Evolutionary conservation across 805 yeast genomes (phyloP).

Genomic region (Lipomyces spencermartinsiae): DNA sequence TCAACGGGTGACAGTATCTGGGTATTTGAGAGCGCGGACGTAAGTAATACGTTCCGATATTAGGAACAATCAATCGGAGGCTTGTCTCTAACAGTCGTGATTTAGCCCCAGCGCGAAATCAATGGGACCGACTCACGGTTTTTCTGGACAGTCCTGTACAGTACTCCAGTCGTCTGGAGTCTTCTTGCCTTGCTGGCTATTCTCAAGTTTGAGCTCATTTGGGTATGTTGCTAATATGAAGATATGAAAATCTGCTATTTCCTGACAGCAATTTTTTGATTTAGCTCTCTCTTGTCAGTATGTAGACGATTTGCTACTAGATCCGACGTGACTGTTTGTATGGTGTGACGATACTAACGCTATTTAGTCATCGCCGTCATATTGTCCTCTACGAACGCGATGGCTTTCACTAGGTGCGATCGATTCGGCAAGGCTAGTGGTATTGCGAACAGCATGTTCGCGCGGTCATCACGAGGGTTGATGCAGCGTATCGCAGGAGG

Average conservation of each 20-base stretch:
- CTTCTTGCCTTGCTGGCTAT: constrained; percentile 77
- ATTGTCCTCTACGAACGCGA: constrained; percentile 78
- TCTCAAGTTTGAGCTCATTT: constrained; percentile 74
- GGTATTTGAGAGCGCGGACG: constrained; percentile 87
- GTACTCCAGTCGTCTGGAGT: constrained; percentile 77
- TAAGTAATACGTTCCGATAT: constrained; percentile 36
- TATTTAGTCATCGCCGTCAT: constrained; percentile 70
- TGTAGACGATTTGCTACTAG: neutral
- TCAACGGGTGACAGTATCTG: constrained; percentile 71
- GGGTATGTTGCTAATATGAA: constrained; percentile 42
- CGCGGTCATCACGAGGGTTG: constrained; percentile 54
- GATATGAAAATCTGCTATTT: neutral
- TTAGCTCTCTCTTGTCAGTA: constrained; percentile 42
- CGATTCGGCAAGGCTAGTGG: constrained; percentile 85
- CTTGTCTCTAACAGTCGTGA: constrained; percentile 6
- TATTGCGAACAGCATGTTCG: constrained; percentile 65
- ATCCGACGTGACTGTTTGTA: neutral
- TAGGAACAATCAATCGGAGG: neutral
- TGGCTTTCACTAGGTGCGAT: constrained; percentile 92
- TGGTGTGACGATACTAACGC: constrained; percentile 48
- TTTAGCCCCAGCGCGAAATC: constrained; percentile 58
- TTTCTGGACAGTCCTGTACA: constrained; percentile 82
- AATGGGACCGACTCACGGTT: constrained; percentile 91
- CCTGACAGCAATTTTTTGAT: neutral
- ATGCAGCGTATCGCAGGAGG: constrained; percentile 54